Base-by-base conservation (phyloP, 148 eudicot species). In the Chenopodium quinoa region DNA sequence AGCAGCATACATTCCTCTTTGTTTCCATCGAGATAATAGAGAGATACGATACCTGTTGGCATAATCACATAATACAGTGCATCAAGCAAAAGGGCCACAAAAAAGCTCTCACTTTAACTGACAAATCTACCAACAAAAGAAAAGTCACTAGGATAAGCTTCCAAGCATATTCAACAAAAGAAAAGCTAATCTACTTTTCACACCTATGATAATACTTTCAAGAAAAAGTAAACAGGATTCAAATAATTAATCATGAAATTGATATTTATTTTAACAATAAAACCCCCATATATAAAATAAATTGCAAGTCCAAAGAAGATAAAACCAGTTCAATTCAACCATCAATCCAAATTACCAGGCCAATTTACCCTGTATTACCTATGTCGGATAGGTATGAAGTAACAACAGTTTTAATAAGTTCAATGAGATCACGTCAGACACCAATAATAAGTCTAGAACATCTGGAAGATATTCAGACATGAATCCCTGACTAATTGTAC, bases 1-100 rank as follows among this genome's bases (percentile, higher is more conserved):
- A 60, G 91, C 82, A 79, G 98, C 97, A 89, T 90, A 95, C 92
- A 95, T 93, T 78, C 97, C 98, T 84, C 97, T 89, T 86, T 93
- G 97, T 87, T 95, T 95, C 98, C 98, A 95, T 73, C 88, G 92
- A 56, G 97, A 88, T 72, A 91, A 87, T 78, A 95, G 88, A 83
- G 94, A 89, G 71, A 95, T 82, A 16, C 97, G 98, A 65, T 91
- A 95, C 98, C 98, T 95, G 80, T 80, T 63, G 66, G 72, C 80
- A 83, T 27, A 77, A 37, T 19, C 5, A 52, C 63, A 58, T 58
- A 58, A 19, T 6, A 75, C 11, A 76, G 23, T 6, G 11, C 17
- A 63, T 75, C 68, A 66, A 32, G 73, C 7, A 37, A 37, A 37
- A 64, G 11, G 64, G 31, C 31, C 4, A 1, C 31, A 63, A 17